Conservation (phyloP, 2,329 filamentous ascomycete genomes). For the Cephalotrichum gorgonifer region DNA sequence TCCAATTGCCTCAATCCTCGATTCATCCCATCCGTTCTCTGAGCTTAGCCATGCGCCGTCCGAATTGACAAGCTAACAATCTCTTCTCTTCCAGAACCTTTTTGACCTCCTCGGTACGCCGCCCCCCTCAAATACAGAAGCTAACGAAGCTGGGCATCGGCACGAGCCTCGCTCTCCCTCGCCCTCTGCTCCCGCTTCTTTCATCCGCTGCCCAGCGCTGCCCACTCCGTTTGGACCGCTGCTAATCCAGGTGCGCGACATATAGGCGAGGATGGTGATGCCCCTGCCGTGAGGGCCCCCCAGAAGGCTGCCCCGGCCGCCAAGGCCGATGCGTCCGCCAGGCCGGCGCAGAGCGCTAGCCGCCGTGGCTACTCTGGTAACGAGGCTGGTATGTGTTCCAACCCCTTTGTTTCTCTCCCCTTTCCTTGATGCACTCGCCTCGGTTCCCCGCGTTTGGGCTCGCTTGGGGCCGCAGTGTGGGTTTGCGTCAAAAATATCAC, state of each 20-base stretch:
- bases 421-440: constrained; percentile 8
- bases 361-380: constrained; percentile 58
- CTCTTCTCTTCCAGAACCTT: constrained; percentile 58
- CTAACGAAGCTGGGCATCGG: background rate
- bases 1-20: constrained; percentile 8
- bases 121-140: constrained; percentile 13
- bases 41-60: background rate
- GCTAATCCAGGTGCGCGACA: background rate
- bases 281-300: constrained; percentile 78
- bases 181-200: background rate
- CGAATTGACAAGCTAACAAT: constrained; percentile 9
- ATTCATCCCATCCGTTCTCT: background rate
- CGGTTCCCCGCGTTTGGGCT: background rate
- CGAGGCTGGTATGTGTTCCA: constrained; percentile 67
- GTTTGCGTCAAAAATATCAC: too few species aligned
- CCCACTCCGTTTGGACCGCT: constrained; percentile 4
- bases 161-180: constrained; percentile 12
- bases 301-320: constrained; percentile 69
- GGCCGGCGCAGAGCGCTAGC: constrained; percentile 29
- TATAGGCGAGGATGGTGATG: constrained; percentile 34
- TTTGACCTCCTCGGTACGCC: constrained; percentile 94
- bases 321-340: constrained; percentile 64
- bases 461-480: background rate
- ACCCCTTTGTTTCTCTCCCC: background rate
- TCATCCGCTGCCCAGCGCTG: constrained; percentile 8